These are phyloP conservation scores for Trichaptum fuscoviolaceum DNA, from an alignment of 768 basidiomycete species.

Conservation along the genomic window DNA sequence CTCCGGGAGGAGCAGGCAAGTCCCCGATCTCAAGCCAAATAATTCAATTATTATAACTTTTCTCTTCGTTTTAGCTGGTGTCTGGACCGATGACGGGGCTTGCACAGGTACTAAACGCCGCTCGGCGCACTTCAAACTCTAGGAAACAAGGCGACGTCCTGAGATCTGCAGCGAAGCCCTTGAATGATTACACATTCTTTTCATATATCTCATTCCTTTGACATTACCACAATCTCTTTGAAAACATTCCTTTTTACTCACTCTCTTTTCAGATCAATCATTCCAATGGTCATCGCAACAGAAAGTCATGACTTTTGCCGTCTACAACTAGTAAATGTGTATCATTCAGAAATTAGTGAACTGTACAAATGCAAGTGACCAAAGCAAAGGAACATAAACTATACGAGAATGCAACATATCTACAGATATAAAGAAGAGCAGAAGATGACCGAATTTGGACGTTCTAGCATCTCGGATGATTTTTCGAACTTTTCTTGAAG, in stretches of 20 bases:
- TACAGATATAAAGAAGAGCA: constrained; percentile 81
- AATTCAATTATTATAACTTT: constrained; percentile 9
- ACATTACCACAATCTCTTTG: background rate
- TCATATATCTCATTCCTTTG: background rate
- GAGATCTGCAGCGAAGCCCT: background rate
- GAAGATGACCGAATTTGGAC: constrained; percentile 92
- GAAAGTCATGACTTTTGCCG: background rate
- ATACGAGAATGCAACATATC: constrained; percentile 2
- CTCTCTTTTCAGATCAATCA: background rate
- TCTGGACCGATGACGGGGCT: constrained; percentile 47
- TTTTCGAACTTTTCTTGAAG: constrained; percentile 92
- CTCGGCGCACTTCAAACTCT: background rate
- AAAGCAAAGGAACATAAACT: background rate
- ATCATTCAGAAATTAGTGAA: background rate
- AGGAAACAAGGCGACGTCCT: background rate
- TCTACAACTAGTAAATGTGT: constrained; percentile 1
- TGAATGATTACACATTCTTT: background rate
- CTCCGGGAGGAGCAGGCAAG: constrained; percentile 46
- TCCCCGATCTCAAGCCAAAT: constrained; percentile 5
- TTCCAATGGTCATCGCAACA: background rate
- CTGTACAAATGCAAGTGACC: background rate
- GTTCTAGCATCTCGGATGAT: constrained; percentile 86
- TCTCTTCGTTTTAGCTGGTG: constrained; percentile 37
- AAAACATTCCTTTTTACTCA: background rate
- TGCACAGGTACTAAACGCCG: constrained; percentile 23